Base-by-base conservation (phyloP, 2,329 filamentous ascomycete species). In the Teratosphaeriaceae sp. region DNA sequence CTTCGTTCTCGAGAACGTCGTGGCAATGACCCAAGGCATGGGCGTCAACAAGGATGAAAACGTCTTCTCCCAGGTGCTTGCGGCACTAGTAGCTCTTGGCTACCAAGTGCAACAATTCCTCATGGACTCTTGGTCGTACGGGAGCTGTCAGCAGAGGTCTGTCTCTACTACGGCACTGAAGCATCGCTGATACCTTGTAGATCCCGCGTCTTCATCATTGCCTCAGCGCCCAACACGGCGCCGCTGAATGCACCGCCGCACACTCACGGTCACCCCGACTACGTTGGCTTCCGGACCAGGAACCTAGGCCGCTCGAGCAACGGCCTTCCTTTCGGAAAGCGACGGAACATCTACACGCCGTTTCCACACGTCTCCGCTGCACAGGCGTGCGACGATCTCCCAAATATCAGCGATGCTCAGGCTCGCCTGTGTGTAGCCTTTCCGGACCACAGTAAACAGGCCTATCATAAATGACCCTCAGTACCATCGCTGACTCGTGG, bases 1-100 rank as follows among this genome's bases (percentile, higher is more conserved):
- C 56, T 84, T 80, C 0, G 51, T 90, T 0, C 70, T 94, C 0
- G 87, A 94, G 60, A 94, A 94, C 51, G 87, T 94, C 0, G 64
- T 76, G 0, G 71, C 67, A 0, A 86, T 90, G 65, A 74, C 84
- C 0, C 72, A 66, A 36, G 38, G 37, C 11, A 42, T 47, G n/a
- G 55, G 56, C 9, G 36, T 34, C 7, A 40, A 44, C 1, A 68
- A 57, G 19, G 65, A 67, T 15, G 70, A 82, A 16, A 85, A 86
- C 45, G 76, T 86, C 0, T 80, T 89, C 40, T 80, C 80, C 1
- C 85, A 89, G 51, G 68, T 92, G 0, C 70, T 92, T 8, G 85
- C 82, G 48, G 74, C 80, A 1, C 65, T 92, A 0, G 81, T 90
- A 0, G 84, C 82, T 0, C 70, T 92, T 49, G 86, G 85, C 0